These are phyloP conservation scores for Monosporascus sp. DNA, from an alignment of 2,329 filamentous ascomycete species.

Conservation along the genomic window DNA sequence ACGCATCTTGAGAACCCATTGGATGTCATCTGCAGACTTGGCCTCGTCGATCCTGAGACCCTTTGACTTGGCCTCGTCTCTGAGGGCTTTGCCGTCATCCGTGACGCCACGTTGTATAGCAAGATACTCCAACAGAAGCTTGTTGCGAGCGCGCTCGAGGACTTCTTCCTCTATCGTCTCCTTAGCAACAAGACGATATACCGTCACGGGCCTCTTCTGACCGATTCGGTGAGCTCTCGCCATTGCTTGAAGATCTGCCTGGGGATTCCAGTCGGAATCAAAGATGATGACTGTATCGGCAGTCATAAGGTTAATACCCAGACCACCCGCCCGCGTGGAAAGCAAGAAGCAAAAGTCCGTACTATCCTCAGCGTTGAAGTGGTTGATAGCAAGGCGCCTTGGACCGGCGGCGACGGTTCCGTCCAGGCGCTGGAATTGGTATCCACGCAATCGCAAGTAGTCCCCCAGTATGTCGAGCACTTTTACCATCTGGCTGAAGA, in stretches of 20 bases:
- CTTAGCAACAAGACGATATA: conserved; percentile 94
- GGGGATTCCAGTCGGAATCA: conserved; percentile 98
- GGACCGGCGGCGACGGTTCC: conserved; percentile 88
- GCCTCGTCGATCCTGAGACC: conserved; percentile 71
- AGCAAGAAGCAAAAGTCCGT: conserved; percentile 95
- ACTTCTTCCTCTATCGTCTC: conserved; percentile 98
- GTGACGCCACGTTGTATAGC: conserved; percentile 97
- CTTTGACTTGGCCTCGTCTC: conserved; percentile 73
- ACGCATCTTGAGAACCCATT: conserved; percentile 90
- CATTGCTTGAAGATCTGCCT: conserved; percentile 97
- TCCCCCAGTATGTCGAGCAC: conserved; percentile 96
- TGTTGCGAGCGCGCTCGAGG: conserved; percentile 91
- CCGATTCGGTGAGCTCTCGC: conserved; percentile 96
- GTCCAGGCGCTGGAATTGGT: conserved; percentile 90
- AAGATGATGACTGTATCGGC: conserved; percentile 97
- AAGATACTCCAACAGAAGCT: conserved; percentile 93
- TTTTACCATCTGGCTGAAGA: conserved; percentile 99
- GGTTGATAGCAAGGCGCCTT: conserved; percentile 90
- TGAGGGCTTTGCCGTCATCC: conserved; percentile 79
- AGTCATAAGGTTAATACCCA: conserved; percentile 99
- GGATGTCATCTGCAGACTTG: conserved; percentile 89
- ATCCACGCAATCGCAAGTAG: conserved; percentile 87
- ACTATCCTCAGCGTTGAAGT: conserved; percentile 96
- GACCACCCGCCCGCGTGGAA: conserved; percentile 88
- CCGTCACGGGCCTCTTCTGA: conserved; percentile 91